Percentiles rank a stretch among this genome's conserved stretches.
These are phyloP conservation scores for Candida pseudoglaebosa DNA, from an alignment of 805 yeast genomes.

Conservation along the genomic window DNA sequence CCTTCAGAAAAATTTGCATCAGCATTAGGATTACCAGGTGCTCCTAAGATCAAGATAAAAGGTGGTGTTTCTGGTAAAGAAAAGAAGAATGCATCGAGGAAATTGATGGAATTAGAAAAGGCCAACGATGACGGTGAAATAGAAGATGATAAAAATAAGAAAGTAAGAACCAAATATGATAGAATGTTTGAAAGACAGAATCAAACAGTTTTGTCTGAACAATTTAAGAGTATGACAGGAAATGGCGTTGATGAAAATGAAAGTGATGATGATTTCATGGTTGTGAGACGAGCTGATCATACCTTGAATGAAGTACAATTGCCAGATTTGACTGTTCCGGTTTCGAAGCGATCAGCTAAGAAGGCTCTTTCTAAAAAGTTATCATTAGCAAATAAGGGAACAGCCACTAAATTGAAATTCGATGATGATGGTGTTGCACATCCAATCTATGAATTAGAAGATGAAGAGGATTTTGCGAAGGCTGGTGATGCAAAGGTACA, in stretches of 20 bases:
- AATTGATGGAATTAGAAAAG: conserved; percentile 53
- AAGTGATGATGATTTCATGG: conserved; percentile 71
- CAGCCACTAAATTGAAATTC: conserved; percentile 74
- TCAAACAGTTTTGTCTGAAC: conserved; percentile 87
- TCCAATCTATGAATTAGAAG: conserved; percentile 85
- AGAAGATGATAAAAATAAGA: conserved; percentile 31
- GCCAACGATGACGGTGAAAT: conserved; percentile 56
- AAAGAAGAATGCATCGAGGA: conserved; percentile 77
- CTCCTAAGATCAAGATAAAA: conserved; percentile 81
- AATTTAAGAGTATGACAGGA: conserved; percentile 71
- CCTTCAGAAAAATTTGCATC: conserved; percentile 83
- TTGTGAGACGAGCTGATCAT: conserved; percentile 76
- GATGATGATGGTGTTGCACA: conserved; percentile 96
- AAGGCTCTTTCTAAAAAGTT: conserved; percentile 84
- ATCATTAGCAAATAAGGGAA: conserved; percentile 55
- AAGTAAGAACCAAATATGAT: conserved; percentile 83
- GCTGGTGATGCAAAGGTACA: conserved; percentile 69
- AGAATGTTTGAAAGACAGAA: conserved; percentile 93
- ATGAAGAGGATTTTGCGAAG: conserved; percentile 78
- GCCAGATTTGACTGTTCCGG: conserved; percentile 58
- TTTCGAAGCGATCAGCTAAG: conserved; percentile 81
- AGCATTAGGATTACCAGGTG: conserved; percentile 91
- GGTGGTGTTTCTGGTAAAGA: conserved; percentile 57
- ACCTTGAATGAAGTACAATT: conserved; percentile 58
- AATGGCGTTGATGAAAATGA: conserved; percentile 25